Evolutionary conservation across 2,329 filamentous ascomycete genomes (phyloP), one percentile per base, ranked within the genome.

Genomic region (Xylariaceae sp.): DNA sequence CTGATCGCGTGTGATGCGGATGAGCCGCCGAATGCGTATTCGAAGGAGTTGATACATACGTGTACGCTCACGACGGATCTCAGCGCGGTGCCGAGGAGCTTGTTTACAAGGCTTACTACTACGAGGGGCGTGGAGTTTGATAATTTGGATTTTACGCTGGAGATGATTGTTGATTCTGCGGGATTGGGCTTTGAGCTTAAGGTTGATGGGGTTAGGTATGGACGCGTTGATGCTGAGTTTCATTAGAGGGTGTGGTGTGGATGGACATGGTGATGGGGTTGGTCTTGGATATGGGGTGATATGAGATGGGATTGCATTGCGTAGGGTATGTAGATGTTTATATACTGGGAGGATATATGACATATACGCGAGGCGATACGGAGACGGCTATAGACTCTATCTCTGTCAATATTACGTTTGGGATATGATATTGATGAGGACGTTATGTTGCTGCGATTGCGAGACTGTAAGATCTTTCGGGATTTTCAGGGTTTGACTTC

Each of bases 1-100:
- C 72, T 92, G 35, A 89, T 91, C 52, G 86, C 85, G 4, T 89
- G 85, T 59, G 86, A 88, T 49, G 77, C 80, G 3, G 86, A 90
- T 54, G 75, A 76, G 45, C 84, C 83, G 6, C 86, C 83, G 0
- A 75, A 67, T 1, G 75, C 81, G 2, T 83, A 82, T 66, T 75
- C 76, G 14, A 72, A 78, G 6, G 79, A 83, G 5, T 74, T 91
- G 11, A 77, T 86, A 44, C 83, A 86, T 56, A 87, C 91, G 22
- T 91, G 87, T 68, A 91, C 86, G 1, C 72, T 92, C 36, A 90
- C 83, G n/a, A 91, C 88, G 14, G 87, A 91, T 61, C 72, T 92
- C 11, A 85, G 83, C 43, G 86, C 86, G 0, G 87, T 91, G 15
- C 88, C 88, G 1, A 79, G 84, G 56, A 83, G 77, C 51, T 65